These are phyloP conservation scores for Dillenia suffruticosa DNA, from an alignment of 164 flowering plant species.

Conservation along the genomic window DNA sequence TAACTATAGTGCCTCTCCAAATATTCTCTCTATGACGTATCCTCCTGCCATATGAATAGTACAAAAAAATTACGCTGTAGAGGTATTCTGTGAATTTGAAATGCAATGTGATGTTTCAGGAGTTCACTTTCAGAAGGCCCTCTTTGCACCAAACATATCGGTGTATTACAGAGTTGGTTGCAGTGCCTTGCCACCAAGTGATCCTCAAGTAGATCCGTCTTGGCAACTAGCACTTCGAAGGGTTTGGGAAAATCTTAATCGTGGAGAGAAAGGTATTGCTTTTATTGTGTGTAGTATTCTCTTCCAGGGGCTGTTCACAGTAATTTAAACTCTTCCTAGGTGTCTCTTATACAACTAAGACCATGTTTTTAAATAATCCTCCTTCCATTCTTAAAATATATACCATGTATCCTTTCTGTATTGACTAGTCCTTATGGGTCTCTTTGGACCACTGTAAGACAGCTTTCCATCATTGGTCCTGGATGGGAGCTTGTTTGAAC, in stretches of 20 bases:
- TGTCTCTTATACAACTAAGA: no score
- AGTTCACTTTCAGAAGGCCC: constrained; percentile 79
- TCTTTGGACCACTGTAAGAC: no score
- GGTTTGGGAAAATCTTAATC: constrained; percentile 68
- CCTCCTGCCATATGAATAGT: background rate
- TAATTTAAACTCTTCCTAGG: no score
- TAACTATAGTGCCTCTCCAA: no score
- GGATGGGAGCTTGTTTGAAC: no score
- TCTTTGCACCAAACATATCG: constrained; percentile 82
- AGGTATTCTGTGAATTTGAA: no score
- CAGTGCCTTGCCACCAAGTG: constrained; percentile 33
- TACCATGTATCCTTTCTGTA: no score
- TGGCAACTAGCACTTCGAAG: constrained; percentile 82
- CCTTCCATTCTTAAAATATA: no score
- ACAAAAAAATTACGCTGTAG: background rate
- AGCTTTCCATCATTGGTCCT: no score
- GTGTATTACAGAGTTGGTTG: constrained; percentile 73
- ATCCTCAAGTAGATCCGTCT: constrained; percentile 68
- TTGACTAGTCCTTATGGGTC: no score
- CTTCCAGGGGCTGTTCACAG: background rate
- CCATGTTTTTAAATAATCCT: no score
- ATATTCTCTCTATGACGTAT: no score
- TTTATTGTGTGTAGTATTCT: background rate
- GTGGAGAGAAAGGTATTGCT: constrained; percentile 44
- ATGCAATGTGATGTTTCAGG: constrained; percentile 43